These are phyloP conservation scores for Colletotrichum tropicicola DNA, from an alignment of 2,329 filamentous ascomycete genomes.

Conservation along the genomic window DNA sequence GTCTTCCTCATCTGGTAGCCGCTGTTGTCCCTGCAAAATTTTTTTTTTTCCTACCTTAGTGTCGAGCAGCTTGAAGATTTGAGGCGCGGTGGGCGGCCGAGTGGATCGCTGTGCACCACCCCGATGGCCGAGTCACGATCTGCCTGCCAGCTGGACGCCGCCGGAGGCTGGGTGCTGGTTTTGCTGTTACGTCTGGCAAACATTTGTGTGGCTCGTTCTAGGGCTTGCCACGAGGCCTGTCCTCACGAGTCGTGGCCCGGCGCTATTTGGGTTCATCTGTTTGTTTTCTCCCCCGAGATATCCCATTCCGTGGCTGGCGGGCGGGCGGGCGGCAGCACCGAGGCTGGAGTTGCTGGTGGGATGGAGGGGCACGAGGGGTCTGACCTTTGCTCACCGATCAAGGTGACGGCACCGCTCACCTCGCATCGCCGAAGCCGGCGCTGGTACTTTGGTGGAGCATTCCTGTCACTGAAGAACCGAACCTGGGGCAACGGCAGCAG, in stretches of 20 bases:
- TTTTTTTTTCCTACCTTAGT: constrained; percentile 4
- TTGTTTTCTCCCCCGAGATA: not conserved
- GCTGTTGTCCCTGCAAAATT: constrained; percentile 25
- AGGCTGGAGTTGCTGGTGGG: not conserved
- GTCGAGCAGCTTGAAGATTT: not conserved
- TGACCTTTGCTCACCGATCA: constrained; percentile 20
- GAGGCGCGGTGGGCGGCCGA: not conserved
- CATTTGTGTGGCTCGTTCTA: not conserved
- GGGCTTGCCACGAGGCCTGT: not conserved
- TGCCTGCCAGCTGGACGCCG: not conserved
- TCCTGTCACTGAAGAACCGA: not conserved
- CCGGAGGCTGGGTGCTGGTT: not conserved
- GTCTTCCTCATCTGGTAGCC: not conserved
- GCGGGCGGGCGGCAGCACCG: too few relatives aligned
- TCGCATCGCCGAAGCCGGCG: constrained; percentile 23
- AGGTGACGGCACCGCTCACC: constrained; percentile 15
- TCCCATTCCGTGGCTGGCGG: not conserved
- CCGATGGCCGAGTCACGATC: constrained; percentile 14
- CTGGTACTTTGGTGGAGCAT: constrained; percentile 6
- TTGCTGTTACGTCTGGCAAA: not conserved
- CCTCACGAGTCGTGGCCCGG: not conserved
- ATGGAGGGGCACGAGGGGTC: constrained; percentile 13
- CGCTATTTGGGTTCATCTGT: not conserved
- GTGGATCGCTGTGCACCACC: constrained; percentile 1
- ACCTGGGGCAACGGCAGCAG: constrained; percentile 3